Evolutionary conservation across 2,329 filamentous ascomycete species (phyloP), one percentile per base, ranked within the genome.

Genomic region (Drechslerella coelobrocha): DNA sequence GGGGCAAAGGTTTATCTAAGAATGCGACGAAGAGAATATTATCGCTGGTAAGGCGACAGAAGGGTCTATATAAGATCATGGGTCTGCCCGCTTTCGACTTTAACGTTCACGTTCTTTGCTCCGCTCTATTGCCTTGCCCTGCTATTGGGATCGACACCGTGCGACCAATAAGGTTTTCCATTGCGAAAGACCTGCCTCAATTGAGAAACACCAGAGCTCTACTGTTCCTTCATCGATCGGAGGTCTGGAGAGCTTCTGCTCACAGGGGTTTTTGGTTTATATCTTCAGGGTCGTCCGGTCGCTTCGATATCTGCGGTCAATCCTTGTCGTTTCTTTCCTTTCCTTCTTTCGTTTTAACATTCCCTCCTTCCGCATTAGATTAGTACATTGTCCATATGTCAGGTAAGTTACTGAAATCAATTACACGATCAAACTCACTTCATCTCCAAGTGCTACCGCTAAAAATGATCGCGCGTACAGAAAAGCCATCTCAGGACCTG

Each of bases 111-210:
- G n/a, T n/a, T n/a, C n/a, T n/a, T n/a, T n/a, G 29, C 50, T 62
- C 53, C 39, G 27, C 59, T 57, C 52, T 61, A 69, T 62, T 52
- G 52, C 65, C 57, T 57, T 62, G 59, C 47, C 53, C 57, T 62
- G 57, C 57, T 62, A 62, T 61, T 69, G 65, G 57, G 65, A 62
- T 69, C 65, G 57, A 56, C 65, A 41, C 21, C 17, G 48, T 61
- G 56, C 50, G 65, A 62, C 65, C 57, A 62, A 53, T 69, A 62
- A 69, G 59, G 45, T n/a, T 69, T 69, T 69, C 61, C 53, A 53
- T 55, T 59, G 29, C 60, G 50, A 29, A 56, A 53, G 54, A 52
- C 65, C 57, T 61, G 65, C 52, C 50, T 31, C 19, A 34, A 50
- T 39, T n/a, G 17, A 39, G 3, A 14, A 51, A 29, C 19, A 31